Base-by-base conservation (phyloP, 2,329 filamentous ascomycete genomes). In the Pseudohalonectria lignicola region DNA sequence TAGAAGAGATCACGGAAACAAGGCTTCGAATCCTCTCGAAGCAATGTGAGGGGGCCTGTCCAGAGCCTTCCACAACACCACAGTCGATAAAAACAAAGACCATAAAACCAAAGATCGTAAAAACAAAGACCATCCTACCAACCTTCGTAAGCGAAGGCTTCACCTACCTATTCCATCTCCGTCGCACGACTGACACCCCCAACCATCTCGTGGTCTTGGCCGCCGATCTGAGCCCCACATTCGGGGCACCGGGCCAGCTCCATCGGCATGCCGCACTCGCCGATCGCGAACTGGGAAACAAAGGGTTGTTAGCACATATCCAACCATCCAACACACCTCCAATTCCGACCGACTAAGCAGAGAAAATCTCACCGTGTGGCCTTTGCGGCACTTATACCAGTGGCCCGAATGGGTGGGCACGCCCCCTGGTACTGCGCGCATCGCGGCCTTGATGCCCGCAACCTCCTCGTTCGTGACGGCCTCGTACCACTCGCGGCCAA, bases 261-360 rank as follows among this genome's bases (percentile, higher is more conserved):
- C 74, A 81, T 79, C 0, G 79, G 73, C 65, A 75, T 73, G 2
- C 78, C 78, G 47, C 78, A 82, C 42, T 82, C 74, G 1, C 76
- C 77, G 23, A 82, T 64, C 0, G 76, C 74, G 45, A 83, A 79
- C 3, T 38, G 16, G 12, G 10, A 12, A 7, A n/a, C 8, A 10
- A 16, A n/a, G 8, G 18, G 23, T 26, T 26, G 23, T 26, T 26
- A 26, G 23, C 7, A 26, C 12, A 12, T 26, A 26, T 26, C 12
- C 12, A 26, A n/a, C n/a, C n/a, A n/a, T n/a, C n/a, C n/a, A n/a
- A n/a, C n/a, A n/a, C n/a, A n/a, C n/a, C n/a, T n/a, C n/a, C n/a
- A n/a, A n/a, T n/a, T n/a, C n/a, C n/a, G n/a, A n/a, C n/a, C n/a
- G n/a, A n/a, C n/a, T n/a, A n/a, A n/a, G n/a, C n/a, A n/a, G n/a